Evolutionary conservation across 371 early-diverging fungal genomes (phyloP), one percentile per base, ranked within the genome.

Genomic region (Mortierella sp.): DNA sequence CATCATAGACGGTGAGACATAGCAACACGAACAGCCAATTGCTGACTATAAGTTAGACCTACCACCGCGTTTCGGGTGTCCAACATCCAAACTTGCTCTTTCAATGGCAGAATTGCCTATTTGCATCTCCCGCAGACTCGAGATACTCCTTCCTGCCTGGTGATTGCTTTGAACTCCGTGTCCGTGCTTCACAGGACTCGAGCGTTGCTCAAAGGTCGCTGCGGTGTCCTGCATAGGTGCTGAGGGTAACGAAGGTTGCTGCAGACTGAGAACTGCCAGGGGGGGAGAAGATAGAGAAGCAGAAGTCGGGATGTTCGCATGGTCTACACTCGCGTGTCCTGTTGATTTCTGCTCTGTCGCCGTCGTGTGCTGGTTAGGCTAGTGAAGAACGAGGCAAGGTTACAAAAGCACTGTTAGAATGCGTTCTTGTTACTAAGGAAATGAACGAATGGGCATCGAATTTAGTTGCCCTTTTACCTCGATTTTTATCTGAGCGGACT

Each of bases 121-220:
- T 26, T 81, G 85, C 26, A 77, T 16, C 68, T 85, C 85, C n/a
- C 82, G 70, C 8, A 85, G 26, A 50, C 85, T 81, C 2, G 85
- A 85, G n/a, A 85, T 73, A 47, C 85, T 85, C 26, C 80, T 65
- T 42, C 71, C 82, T 28, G 73, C 74, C 31, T 79, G 81, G 44
- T 85, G 85, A 34, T n/a, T 52, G 24, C 74, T 72, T 48, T 73
- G 82, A 3, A 45, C 44, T 7, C 74, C 77, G 47, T 80, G 77
- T 6, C 55, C 74, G 42, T 72, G 55, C 13, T 24, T 63, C 65
- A 31, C 19, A 28, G 74, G 48, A 3, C 31, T 48, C 10, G 45
- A 31, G n/a, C 26, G 73, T 45, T 76, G 76, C 8, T 76, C 79
- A 21, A 65, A 34, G 10, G 73, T 0, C 4, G 45, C 24, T 31